These are phyloP conservation scores for Pouteria campechiana DNA, from an alignment of 179 eudicot species.

Conservation along the genomic window DNA sequence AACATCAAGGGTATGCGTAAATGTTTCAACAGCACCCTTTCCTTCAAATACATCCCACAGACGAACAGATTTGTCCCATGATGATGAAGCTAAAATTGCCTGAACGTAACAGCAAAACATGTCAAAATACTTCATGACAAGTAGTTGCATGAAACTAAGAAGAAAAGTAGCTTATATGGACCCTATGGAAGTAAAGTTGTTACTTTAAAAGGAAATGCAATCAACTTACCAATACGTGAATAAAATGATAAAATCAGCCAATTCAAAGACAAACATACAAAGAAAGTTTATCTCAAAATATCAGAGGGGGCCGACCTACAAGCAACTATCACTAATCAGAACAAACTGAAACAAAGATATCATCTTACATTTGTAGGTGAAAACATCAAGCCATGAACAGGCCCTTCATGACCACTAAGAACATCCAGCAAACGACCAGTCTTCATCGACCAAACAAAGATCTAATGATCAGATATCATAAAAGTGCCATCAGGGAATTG, in stretches of 20 bases:
- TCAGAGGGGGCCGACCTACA: too few species aligned
- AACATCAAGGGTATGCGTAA: slow-evolving; percentile 87
- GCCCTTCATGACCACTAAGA: slow-evolving; percentile 94
- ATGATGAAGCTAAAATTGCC: slow-evolving; percentile 90
- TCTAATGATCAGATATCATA: slow-evolving; percentile 24
- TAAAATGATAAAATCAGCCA: too few species aligned
- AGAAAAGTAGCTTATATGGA: too few species aligned
- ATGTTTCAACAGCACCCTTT: slow-evolving; percentile 87
- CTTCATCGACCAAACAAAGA: slow-evolving; percentile 98
- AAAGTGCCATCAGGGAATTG: slow-evolving; percentile 1
- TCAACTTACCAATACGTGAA: too few species aligned
- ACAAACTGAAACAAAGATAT: background rate
- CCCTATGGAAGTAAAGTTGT: too few species aligned
- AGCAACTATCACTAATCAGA: background rate
- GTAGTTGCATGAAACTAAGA: too few species aligned
- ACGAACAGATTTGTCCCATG: slow-evolving; percentile 94
- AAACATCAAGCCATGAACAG: slow-evolving; percentile 90
- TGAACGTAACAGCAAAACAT: slow-evolving; percentile 16
- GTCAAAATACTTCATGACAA: background rate
- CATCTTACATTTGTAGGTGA: slow-evolving; percentile 77
- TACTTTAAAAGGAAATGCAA: too few species aligned
- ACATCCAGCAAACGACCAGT: slow-evolving; percentile 92
- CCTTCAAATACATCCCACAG: slow-evolving; percentile 97
- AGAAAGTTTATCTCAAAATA: too few species aligned
- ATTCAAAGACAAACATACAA: too few species aligned